Percentiles rank a stretch among this genome's conserved stretches.
phyloP scores from a whole-genome alignment of 2,329 filamentous ascomycete species.

The Ploettnerulaceae sp. region DNA sequence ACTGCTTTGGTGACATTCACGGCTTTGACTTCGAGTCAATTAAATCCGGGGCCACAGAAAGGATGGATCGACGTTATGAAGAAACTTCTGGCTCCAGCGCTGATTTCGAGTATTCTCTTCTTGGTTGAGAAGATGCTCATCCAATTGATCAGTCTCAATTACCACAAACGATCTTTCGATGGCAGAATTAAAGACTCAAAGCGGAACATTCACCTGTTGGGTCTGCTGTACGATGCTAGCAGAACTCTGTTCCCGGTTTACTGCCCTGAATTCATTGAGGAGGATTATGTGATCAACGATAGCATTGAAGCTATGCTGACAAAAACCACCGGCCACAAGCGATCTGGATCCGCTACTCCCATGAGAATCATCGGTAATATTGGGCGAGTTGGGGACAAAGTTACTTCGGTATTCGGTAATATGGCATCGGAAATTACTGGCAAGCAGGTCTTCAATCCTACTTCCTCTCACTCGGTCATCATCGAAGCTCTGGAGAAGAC shows the following conservation, averaged over 20 bases:
- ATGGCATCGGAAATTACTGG: conserved; percentile 93
- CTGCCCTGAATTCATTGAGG: conserved; percentile 82
- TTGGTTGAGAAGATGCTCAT: conserved; percentile 74
- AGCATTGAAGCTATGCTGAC: conserved; percentile 65
- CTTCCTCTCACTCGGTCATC: conserved; percentile 83
- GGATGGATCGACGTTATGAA: conserved; percentile 55
- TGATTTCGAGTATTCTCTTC: conserved; percentile 65
- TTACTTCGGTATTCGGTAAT: conserved; percentile 89
- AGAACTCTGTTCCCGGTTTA: conserved; percentile 86
- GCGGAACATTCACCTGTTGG: conserved; percentile 73
- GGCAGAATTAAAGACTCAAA: conserved; percentile 85
- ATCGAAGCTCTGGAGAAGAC: conserved; percentile 83
- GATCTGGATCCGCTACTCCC: conserved; percentile 64
- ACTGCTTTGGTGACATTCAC: conserved; percentile 59
- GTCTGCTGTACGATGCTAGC: conserved; percentile 85
- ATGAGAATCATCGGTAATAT: conserved; percentile 71
- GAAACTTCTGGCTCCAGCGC: conserved; percentile 60
- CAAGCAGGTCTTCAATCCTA: conserved; percentile 91
- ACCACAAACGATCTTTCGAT: conserved; percentile 80
- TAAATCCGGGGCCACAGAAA: conserved; percentile 15
- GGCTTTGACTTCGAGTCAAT: conserved; percentile 41
- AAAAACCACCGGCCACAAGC: conserved; percentile 48
- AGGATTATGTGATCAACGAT: conserved; percentile 89
- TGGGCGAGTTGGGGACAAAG: conserved; percentile 82
- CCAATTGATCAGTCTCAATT: conserved; percentile 78